Conservation (phyloP, 352 stramenopile species). For the Phytophthora pini region DNA sequence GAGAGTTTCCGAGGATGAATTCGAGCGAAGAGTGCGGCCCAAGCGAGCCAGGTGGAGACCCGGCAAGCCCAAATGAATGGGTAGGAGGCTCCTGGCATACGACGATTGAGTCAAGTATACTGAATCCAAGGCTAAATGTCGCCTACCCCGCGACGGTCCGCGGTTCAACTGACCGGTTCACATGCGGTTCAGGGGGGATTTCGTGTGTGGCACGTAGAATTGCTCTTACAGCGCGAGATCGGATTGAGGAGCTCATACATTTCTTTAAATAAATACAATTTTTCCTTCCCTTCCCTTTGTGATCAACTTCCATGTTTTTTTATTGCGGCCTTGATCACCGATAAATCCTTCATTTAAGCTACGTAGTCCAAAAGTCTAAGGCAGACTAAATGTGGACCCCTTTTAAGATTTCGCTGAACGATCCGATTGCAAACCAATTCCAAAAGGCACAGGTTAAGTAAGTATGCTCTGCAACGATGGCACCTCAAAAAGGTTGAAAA, state of each 20-base stretch:
- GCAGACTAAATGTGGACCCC: too few species aligned
- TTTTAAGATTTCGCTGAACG: background rate
- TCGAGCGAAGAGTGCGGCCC: constrained; percentile 32
- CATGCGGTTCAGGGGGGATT: background rate
- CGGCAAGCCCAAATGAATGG: constrained; percentile 76
- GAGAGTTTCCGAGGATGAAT: constrained; percentile 90
- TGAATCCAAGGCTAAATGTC: constrained; percentile 30
- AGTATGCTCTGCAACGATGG: background rate
- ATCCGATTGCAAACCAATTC: background rate
- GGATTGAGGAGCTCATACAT: background rate
- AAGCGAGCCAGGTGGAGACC: constrained; percentile 7
- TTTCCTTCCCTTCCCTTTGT: too few species aligned
- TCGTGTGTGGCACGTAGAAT: constrained; percentile 9
- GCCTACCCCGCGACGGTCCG: constrained; percentile 27
- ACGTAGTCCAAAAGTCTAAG: too few species aligned
- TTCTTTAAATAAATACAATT: too few species aligned
- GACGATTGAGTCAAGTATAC: constrained; percentile 69
- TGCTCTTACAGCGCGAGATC: constrained; percentile 13
- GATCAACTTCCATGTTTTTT: too few species aligned
- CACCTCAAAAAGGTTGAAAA: background rate
- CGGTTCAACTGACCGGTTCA: constrained; percentile 33
- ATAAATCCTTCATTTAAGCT: too few species aligned
- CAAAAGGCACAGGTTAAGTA: too few species aligned
- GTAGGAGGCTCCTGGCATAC: constrained; percentile 74
- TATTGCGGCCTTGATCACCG: too few species aligned